Conservation (phyloP, 1,284 basidiomycete species). For the Leccinum pachyderme region DNA sequence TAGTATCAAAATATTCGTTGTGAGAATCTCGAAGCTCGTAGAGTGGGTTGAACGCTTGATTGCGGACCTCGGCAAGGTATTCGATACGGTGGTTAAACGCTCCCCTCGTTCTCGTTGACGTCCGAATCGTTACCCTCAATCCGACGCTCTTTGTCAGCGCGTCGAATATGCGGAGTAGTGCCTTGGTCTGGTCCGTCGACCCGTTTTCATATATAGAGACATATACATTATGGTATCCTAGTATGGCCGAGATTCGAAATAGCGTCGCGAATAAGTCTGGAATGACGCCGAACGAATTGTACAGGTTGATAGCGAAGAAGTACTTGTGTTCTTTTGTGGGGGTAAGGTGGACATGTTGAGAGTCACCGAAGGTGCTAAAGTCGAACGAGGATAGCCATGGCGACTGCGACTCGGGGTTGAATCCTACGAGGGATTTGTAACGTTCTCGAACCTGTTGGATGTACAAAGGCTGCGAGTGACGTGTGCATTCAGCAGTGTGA, state of each 20-base stretch:
- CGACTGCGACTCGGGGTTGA: slow-evolving; percentile 53
- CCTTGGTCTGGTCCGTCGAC: slow-evolving; percentile 94
- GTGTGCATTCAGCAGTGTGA: slow-evolving; percentile 89
- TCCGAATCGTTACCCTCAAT: slow-evolving; percentile 86
- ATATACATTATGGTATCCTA: slow-evolving; percentile 95
- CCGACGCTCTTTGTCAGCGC: slow-evolving; percentile 86
- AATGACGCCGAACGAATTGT: slow-evolving; percentile 97
- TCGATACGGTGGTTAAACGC: slow-evolving; percentile 99
- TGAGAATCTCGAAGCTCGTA: slow-evolving; percentile 88
- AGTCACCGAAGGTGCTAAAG: slow-evolving; percentile 42
- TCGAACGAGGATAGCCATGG: slow-evolving; percentile 63
- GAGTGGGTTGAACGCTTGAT: slow-evolving; percentile 89
- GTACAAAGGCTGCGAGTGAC: slow-evolving; percentile 80
- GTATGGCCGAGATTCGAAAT: slow-evolving; percentile 83
- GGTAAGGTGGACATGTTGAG: slow-evolving; percentile 40
- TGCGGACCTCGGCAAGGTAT: slow-evolving; percentile 95
- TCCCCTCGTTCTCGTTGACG: slow-evolving; percentile 85
- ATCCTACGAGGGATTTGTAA: slow-evolving; percentile 79
- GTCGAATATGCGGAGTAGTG: slow-evolving; percentile 89
- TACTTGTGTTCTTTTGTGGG: slow-evolving; percentile 82
- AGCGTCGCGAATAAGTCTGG: slow-evolving; percentile 96
- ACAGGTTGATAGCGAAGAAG: slow-evolving; percentile 97
- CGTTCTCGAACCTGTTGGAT: slow-evolving; percentile 80
- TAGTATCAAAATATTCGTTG: slow-evolving; percentile 89
- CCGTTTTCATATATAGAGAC: slow-evolving; percentile 99